Percentiles rank a stretch among this genome's conserved stretches.
These are phyloP conservation scores for Fusarium nematophilum DNA, from an alignment of 2,329 filamentous ascomycete species.

Conservation along the genomic window DNA sequence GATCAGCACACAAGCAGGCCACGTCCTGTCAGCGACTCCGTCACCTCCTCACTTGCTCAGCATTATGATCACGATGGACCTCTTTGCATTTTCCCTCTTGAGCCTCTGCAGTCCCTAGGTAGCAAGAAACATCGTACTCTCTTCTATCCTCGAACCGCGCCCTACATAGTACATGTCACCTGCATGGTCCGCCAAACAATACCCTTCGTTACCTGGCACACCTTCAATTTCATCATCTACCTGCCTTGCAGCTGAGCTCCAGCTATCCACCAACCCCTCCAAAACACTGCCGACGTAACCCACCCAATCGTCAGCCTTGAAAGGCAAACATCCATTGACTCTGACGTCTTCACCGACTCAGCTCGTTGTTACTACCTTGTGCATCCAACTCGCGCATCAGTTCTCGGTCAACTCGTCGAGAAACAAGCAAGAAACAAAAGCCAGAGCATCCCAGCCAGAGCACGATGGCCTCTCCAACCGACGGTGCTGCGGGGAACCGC, in stretches of 20 bases:
- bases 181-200: too few species aligned
- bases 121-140: neutral
- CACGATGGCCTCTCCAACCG: conserved; percentile 48
- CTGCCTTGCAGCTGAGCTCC: neutral
- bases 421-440: neutral
- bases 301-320: conserved; percentile 14
- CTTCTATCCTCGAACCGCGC: neutral
- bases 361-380: neutral
- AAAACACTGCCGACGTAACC: conserved; percentile 15
- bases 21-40: conserved; percentile 23
- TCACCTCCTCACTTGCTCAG: conserved; percentile 3
- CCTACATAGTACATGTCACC: neutral
- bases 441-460: neutral
- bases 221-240: too few species aligned
- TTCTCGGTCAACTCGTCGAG: neutral
- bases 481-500: conserved; percentile 41
- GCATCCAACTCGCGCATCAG: neutral
- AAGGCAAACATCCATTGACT: conserved; percentile 15
- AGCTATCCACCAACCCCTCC: conserved; percentile 27
- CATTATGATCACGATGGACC: conserved; percentile 23
- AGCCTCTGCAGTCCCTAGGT: conserved; percentile 11
- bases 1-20: conserved; percentile 37
- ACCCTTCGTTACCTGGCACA: too few species aligned
- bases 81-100: conserved; percentile 2
- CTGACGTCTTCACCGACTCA: conserved; percentile 21